A percentile compares a stretch with the other conserved stretches of the same genome.
Evolutionary conservation across 208 protist species (phyloP).

Genomic region (Leishmania martiniquensis): DNA sequence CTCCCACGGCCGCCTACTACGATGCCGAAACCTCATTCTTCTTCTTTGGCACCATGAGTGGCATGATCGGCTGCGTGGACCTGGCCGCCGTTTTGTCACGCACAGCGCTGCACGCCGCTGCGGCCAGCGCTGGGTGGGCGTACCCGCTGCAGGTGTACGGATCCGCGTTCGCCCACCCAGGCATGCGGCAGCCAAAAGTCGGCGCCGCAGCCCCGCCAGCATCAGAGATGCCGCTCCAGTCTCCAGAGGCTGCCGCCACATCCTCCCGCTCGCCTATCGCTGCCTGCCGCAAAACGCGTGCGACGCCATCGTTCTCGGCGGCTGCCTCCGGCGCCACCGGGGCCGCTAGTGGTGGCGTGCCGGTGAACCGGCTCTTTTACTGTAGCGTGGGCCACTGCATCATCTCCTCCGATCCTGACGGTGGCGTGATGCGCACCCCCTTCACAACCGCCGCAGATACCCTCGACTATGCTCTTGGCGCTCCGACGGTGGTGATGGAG

Average conservation of each 20-base stretch:
- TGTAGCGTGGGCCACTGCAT: constrained; percentile 51
- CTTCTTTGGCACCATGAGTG: constrained; percentile 78
- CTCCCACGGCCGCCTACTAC: constrained; percentile 68
- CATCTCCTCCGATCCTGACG: constrained; percentile 62
- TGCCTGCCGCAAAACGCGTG: not conserved
- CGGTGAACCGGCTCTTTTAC: constrained; percentile 62
- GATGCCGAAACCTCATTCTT: constrained; percentile 43
- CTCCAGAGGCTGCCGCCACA: not conserved
- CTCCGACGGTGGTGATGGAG: constrained; percentile 26
- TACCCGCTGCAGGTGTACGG: constrained; percentile 46
- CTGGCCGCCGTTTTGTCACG: constrained; percentile 56
- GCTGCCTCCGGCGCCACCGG: not conserved
- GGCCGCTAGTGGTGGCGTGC: not conserved
- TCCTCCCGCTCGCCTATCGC: not conserved
- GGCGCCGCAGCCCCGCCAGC: not conserved
- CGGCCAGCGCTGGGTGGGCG: constrained; percentile 18
- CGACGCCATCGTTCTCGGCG: not conserved
- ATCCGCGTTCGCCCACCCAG: constrained; percentile 51
- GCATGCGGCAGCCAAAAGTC: not conserved
- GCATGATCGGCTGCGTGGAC: constrained; percentile 73
- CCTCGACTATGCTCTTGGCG: constrained; percentile 17
- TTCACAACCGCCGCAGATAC: constrained; percentile 29
- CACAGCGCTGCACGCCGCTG: constrained; percentile 51
- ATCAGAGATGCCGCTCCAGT: not conserved
- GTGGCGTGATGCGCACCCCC: constrained; percentile 56